Conservation (phyloP, 768 basidiomycete species). For the Boletus pseudo-olivaceus region DNA sequence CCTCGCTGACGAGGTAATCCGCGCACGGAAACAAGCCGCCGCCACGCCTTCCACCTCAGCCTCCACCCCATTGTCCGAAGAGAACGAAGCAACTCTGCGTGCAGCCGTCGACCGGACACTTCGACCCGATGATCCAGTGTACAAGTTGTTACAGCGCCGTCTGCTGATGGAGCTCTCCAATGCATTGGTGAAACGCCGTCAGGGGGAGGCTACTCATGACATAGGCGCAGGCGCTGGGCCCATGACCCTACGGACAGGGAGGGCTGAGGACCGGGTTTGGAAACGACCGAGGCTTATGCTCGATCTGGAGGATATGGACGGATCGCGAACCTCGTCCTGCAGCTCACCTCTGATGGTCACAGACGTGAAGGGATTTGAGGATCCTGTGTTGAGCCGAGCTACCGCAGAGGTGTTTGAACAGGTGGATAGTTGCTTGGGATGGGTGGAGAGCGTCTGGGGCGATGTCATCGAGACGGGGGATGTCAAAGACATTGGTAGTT, state of each 20-base stretch:
- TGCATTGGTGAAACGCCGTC: slow-evolving; percentile 24
- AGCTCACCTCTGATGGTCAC: slow-evolving; percentile 4
- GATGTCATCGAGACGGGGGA: slow-evolving; percentile 33
- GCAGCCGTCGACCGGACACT: slow-evolving; percentile 62
- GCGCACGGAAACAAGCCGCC: slow-evolving; percentile 38
- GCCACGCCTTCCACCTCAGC: background rate
- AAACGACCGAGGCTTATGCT: slow-evolving; percentile 29
- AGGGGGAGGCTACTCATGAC: slow-evolving; percentile 1
- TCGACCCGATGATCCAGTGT: slow-evolving; percentile 61
- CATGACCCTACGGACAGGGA: slow-evolving; percentile 33
- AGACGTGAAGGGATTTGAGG: slow-evolving; percentile 65
- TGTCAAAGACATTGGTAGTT: background rate
- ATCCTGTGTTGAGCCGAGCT: slow-evolving; percentile 47
- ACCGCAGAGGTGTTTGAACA: slow-evolving; percentile 40
- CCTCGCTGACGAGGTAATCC: slow-evolving; percentile 71
- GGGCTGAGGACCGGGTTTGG: slow-evolving; percentile 15
- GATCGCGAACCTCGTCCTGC: background rate
- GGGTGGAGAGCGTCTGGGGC: slow-evolving; percentile 56
- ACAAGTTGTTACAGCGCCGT: slow-evolving; percentile 57
- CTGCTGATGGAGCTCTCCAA: slow-evolving; percentile 41
- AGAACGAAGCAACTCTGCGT: slow-evolving; percentile 53
- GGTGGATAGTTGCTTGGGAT: slow-evolving; percentile 42
- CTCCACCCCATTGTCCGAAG: slow-evolving; percentile 22
- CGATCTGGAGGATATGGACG: slow-evolving; percentile 21
- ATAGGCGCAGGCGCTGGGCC: slow-evolving; percentile 11